Conservation (phyloP, 257 asterid genomes). For the Leonotis leonurus region DNA sequence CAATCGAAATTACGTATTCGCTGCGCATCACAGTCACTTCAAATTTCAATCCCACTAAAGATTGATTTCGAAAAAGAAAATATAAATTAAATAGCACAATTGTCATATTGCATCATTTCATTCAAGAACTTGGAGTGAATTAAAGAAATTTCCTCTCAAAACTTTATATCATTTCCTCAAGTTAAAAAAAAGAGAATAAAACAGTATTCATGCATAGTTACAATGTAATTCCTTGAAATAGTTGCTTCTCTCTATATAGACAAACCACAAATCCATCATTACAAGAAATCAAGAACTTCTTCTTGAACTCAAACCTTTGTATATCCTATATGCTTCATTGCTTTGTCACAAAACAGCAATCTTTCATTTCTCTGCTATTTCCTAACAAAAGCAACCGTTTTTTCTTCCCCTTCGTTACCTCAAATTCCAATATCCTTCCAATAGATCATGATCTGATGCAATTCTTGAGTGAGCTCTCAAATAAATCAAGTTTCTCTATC, state of each 20-base stretch:
- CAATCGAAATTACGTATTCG: no score
- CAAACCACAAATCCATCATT: neutral
- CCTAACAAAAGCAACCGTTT: constrained; percentile 12
- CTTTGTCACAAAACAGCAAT: constrained; percentile 11
- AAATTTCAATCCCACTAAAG: no score
- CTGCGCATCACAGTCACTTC: no score
- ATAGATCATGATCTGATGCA: constrained; percentile 17
- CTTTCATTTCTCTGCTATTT: constrained; percentile 10
- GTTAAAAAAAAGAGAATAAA: no score
- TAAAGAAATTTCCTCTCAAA: no score
- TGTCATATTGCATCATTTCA: no score
- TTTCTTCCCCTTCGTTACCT: neutral
- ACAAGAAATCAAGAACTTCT: neutral
- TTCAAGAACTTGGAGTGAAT: no score
- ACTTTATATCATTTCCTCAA: no score
- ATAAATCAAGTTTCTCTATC: constrained; percentile 29
- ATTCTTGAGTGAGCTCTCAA: constrained; percentile 45
- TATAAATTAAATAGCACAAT: no score
- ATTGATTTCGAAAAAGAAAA: no score
- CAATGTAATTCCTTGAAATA: no score
- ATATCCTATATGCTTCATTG: neutral
- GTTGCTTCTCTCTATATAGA: neutral
- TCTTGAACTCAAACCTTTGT: neutral
- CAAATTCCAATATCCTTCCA: neutral
- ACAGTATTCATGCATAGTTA: no score